Evolutionary conservation across 176 grass and related monocot species (phyloP), one percentile per base, ranked within the genome.

Genomic region (Zoysia japonica): DNA sequence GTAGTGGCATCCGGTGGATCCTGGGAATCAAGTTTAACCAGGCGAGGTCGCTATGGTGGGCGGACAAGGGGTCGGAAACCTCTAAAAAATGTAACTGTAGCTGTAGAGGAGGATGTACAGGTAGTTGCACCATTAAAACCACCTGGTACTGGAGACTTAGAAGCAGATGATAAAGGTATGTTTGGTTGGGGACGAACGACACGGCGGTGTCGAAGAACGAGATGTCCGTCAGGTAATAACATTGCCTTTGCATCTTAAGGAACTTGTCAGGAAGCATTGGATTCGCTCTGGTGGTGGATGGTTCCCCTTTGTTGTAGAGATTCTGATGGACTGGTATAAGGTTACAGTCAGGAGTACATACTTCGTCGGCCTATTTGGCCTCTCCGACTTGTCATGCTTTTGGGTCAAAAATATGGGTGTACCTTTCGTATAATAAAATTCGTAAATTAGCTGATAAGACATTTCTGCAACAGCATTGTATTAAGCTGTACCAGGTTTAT

Each of bases 171-270:
- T 45, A 90, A 45, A 75, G 77, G 84, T 74, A 94, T 98, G 70
- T 82, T 94, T 42, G 88, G 85, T 7, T 98, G 96, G 96, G 96
- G 92, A 59, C 80, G 89, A 82, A 94, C 92, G 7, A 98, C 92
- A 9, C 89, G 92, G 59, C 90, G 96, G 71, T 90, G 90, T 63
- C 84, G 92, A 14, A 90, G 90, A 73, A 77, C 82, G 13, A 94
- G 96, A 77, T 89, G 90, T n/a, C 80, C 82, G 0, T 65, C 71
- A 38, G 86, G 80, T 40, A 87, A 76, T 73, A 80, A 67, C 77
- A 68, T 83, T 11, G 50, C 83, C 36, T 70, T 84, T 68, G 56
- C 72, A 5, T 75, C 82, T 57, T 91, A 74, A 90, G 64, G 43
- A 72, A 65, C 37, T 62, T 40, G 57, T 12, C 74, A 62, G 51